Conservation (phyloP, 768 basidiomycete species). For the Rossbeevera mucosa region DNA sequence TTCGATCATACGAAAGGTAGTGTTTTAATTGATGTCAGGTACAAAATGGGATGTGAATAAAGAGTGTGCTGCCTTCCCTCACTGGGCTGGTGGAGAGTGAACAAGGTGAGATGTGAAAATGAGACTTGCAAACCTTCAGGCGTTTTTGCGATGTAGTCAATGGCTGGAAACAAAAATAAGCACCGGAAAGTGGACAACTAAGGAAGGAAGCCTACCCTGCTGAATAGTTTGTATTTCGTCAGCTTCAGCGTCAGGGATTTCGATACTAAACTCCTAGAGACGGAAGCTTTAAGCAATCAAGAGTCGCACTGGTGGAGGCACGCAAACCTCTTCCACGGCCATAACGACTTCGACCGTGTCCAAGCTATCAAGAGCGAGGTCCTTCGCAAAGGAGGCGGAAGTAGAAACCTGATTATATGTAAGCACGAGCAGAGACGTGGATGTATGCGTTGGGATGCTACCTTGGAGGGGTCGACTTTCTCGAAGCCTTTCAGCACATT, state of each 20-base stretch:
- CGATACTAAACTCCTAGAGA: conserved; percentile 87
- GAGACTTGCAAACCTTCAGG: conserved; percentile 63
- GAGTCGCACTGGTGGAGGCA: conserved; percentile 1
- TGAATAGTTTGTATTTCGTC: conserved; percentile 90
- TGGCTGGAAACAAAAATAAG: conserved; percentile 48
- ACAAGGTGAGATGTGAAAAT: conserved; percentile 9
- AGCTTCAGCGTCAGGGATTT: conserved; percentile 96
- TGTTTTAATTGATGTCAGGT: conserved; percentile 17
- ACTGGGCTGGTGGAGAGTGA: conserved; percentile 41
- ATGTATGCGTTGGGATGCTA: not conserved
- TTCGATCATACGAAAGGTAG: not conserved
- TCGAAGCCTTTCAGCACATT: conserved; percentile 30
- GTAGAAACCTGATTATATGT: conserved; percentile 49
- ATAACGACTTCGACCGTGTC: conserved; percentile 98
- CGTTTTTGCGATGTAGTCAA: conserved; percentile 92
- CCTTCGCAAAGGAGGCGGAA: conserved; percentile 51
- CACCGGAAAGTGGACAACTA: not conserved
- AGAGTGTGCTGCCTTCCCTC: conserved; percentile 22
- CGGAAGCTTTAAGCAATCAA: not conserved
- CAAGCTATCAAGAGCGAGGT: conserved; percentile 76
- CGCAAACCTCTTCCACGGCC: conserved; percentile 87
- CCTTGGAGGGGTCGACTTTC: conserved; percentile 28
- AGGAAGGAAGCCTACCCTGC: conserved; percentile 59
- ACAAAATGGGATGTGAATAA: conserved; percentile 13
- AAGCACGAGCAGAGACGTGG: conserved; percentile 12